phyloP scores from a whole-genome alignment of 1,139 yeast species.

The Debaryomyces subglobosus region DNA sequence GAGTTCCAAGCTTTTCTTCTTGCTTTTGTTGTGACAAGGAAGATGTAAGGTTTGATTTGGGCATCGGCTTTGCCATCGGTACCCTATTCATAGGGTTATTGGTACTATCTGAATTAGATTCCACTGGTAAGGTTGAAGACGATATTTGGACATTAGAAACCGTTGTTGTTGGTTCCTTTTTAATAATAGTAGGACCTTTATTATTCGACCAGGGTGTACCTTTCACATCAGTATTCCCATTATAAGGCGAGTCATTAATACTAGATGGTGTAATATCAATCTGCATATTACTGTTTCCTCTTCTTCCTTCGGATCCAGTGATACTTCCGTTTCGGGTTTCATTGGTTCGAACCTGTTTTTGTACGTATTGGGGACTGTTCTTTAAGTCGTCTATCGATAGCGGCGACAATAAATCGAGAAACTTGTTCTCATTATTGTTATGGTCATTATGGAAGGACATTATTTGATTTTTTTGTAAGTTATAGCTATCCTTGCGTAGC shows the following conservation, averaged over 20 bases:
- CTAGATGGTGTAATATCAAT: slow-evolving; percentile 25
- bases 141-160: slow-evolving; percentile 13
- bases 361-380: slow-evolving; percentile 17
- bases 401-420: slow-evolving; percentile 46
- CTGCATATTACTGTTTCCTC: slow-evolving; percentile 1
- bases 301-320: not conserved
- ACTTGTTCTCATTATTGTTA: slow-evolving; percentile 15
- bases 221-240: not conserved
- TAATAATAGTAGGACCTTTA: slow-evolving; percentile 6
- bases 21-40: slow-evolving; percentile 26
- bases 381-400: slow-evolving; percentile 41
- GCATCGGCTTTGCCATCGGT: slow-evolving; percentile 9
- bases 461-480: slow-evolving; percentile 24
- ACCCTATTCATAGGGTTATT: not conserved
- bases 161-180: slow-evolving; percentile 15
- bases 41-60: slow-evolving; percentile 38
- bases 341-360: not conserved
- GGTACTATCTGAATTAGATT: not conserved
- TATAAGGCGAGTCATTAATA: slow-evolving; percentile 30
- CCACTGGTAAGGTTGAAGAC: not conserved
- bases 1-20: slow-evolving; percentile 1
- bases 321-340: not conserved
- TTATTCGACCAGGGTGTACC: not conserved
- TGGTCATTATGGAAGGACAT: slow-evolving; percentile 3
- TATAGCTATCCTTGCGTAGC: slow-evolving; percentile 37